A percentile compares a stretch with the other conserved stretches of the same genome.
Evolutionary conservation across 2,329 filamentous ascomycete genomes (phyloP).

Genomic region (Xylaria sp.): DNA sequence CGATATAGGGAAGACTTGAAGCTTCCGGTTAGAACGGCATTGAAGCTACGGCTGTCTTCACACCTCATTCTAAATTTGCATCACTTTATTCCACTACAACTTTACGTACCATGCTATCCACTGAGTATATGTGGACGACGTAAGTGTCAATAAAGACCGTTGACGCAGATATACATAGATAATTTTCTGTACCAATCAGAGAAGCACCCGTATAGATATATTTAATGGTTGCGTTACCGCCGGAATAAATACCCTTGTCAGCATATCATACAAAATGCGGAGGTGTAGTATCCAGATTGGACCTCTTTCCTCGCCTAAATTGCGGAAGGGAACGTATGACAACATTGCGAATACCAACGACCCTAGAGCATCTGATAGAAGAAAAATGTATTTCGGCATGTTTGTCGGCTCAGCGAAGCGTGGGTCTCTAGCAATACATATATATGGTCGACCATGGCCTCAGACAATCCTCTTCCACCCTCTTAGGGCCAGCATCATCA

Average conservation of each 20-base stretch:
- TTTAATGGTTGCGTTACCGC: constrained; percentile 27
- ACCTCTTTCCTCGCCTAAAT: constrained; percentile 38
- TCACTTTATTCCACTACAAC: constrained; percentile 10
- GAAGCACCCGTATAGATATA: not conserved
- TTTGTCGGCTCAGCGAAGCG: constrained; percentile 18
- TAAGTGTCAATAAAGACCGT: not conserved
- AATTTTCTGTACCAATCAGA: constrained; percentile 24
- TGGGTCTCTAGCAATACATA: constrained; percentile 29
- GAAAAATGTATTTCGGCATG: constrained; percentile 39
- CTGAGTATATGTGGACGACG: not conserved
- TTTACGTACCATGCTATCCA: not conserved
- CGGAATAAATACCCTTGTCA: constrained; percentile 33
- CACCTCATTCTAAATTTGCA: constrained; percentile 17
- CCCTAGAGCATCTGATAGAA: constrained; percentile 21
- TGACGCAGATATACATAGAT: constrained; percentile 5
- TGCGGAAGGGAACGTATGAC: constrained; percentile 32
- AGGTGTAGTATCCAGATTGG: constrained; percentile 38
- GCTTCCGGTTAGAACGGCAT: constrained; percentile 23
- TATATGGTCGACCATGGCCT: constrained; percentile 26
- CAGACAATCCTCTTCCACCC: not conserved
- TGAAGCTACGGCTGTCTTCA: not conserved
- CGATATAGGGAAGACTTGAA: constrained; percentile 1
- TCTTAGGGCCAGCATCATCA: constrained; percentile 26
- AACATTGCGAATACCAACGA: constrained; percentile 34
- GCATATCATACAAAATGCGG: constrained; percentile 38